Evolutionary conservation across 805 yeast species (phyloP), one percentile per base, ranked within the genome.

Genomic region (Saccharomycopsis fibuligera): DNA sequence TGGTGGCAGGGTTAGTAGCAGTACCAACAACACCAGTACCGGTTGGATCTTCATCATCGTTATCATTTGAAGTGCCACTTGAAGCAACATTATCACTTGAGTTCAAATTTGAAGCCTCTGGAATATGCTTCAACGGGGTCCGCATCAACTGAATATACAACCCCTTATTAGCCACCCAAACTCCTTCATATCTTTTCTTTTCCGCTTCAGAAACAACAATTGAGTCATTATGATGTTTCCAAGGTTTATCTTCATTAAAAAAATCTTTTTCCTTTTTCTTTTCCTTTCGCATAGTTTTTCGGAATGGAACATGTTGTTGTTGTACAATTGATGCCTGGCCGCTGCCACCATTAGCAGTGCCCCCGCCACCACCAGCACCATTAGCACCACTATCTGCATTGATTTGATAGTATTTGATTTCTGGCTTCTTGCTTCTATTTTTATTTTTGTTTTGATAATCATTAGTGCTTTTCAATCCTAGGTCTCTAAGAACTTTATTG

Each of bases 141-240:
- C 9, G 43, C 47, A 23, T 47, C 58, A 41, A 47, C 33, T 69
- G 70, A 55, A 82, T 62, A 57, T 83, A 82, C 3, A 68, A 59
- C 2, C 93, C 95, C 54, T 78, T 79, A 61, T 93, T 93, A 30
- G 96, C 80, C 0, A 84, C 95, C 96, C 96, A 93, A 14, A 93
- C 76, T 23, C 95, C 95, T 63, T 90, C 97, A 63, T 91, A 93
- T 35, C 98, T 67, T 61, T 89, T 89, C 51, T 86, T 73, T 62
- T 93, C 98, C 39, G 69, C 74, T 40, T 76, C 80, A 1, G 76
- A 70, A n/a, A 72, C 66, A 36, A 68, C 62, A 55, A 69, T 61
- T 4, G 80, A 69, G 51, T 79, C 85, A 27, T 69, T 70, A 64
- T 88, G 97, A 58, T 83, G 81, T 58, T 90, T 89, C 96, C 97